These are phyloP conservation scores for Magnusiomyces sp. DNA, from an alignment of 1,139 yeast species.

Conservation along the genomic window DNA sequence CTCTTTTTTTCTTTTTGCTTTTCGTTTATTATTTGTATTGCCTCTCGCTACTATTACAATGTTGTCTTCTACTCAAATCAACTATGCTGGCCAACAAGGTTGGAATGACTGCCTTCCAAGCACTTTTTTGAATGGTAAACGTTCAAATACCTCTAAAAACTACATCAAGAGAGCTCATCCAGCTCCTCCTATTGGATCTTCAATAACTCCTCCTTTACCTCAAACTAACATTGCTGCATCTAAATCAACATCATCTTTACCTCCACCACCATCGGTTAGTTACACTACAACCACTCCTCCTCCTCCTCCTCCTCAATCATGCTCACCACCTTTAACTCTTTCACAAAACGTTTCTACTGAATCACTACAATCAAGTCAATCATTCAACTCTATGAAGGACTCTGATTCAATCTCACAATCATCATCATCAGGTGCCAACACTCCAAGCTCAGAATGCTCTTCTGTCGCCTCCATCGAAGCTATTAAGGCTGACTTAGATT, in stretches of 20 bases:
- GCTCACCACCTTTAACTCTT: neutral
- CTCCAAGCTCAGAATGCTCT: neutral
- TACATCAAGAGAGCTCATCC: neutral
- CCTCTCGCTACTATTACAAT: conserved; percentile 5
- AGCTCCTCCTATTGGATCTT: conserved; percentile 1
- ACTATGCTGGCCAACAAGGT: conserved; percentile 30
- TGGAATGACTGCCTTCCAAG: conserved; percentile 35
- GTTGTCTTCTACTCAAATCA: conserved; percentile 26
- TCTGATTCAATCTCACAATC: neutral
- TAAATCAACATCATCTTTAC: neutral
- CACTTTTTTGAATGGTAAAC: conserved; percentile 15
- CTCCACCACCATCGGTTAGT: neutral
- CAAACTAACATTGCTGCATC: neutral
- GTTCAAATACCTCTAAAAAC: neutral
- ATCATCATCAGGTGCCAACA: too few species aligned
- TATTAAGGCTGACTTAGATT: conserved; percentile 9
- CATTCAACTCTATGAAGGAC: neutral
- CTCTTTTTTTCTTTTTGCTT: neutral
- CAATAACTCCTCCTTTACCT: conserved; percentile 7
- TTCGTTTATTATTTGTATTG: neutral
- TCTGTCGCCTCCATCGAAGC: neutral
- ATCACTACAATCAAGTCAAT: neutral
- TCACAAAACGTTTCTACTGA: neutral
- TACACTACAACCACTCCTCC: neutral
- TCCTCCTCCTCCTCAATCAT: conserved; percentile 1